These are phyloP conservation scores for Fusarium devonianum DNA, from an alignment of 2,329 filamentous ascomycete species.

Conservation along the genomic window DNA sequence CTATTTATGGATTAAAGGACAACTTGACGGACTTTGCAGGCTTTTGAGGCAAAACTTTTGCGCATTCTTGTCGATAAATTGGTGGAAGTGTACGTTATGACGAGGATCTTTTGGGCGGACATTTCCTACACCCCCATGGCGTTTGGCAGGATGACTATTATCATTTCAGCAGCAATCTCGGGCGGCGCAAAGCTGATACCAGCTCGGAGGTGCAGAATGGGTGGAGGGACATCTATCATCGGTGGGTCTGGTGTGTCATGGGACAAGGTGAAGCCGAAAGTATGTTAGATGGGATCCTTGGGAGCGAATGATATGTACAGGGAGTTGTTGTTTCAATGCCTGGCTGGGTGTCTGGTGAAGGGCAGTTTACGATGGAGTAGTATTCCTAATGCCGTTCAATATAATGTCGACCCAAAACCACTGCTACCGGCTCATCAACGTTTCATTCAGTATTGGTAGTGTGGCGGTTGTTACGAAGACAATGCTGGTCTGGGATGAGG, in stretches of 20 bases:
- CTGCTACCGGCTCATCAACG: background rate
- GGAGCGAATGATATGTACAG: constrained; percentile 30
- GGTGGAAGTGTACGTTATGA: constrained; percentile 38
- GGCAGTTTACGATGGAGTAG: constrained; percentile 25
- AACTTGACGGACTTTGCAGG: constrained; percentile 18
- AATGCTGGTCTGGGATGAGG: background rate
- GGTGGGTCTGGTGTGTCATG: constrained; percentile 30
- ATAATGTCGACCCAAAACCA: constrained; percentile 17
- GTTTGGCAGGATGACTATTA: constrained; percentile 36
- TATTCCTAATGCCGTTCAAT: constrained; percentile 40
- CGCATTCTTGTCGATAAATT: constrained; percentile 42
- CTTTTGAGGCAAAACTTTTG: constrained; percentile 33
- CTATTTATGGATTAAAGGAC: constrained; percentile 31
- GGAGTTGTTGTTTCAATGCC: constrained; percentile 35
- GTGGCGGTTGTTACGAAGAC: background rate
- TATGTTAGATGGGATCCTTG: constrained; percentile 31
- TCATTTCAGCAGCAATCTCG: constrained; percentile 29
- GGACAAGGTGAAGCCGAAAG: constrained; percentile 21
- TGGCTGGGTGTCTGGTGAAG: constrained; percentile 15
- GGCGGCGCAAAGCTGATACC: constrained; percentile 35
- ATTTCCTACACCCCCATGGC: constrained; percentile 24
- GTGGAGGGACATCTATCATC: constrained; percentile 25
- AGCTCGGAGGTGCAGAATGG: constrained; percentile 25
- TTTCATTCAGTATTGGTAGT: background rate
- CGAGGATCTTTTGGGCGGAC: constrained; percentile 28